Evolutionary conservation across 2,329 filamentous ascomycete species (phyloP).

Genomic region (Phyllosticta ampelicida): DNA sequence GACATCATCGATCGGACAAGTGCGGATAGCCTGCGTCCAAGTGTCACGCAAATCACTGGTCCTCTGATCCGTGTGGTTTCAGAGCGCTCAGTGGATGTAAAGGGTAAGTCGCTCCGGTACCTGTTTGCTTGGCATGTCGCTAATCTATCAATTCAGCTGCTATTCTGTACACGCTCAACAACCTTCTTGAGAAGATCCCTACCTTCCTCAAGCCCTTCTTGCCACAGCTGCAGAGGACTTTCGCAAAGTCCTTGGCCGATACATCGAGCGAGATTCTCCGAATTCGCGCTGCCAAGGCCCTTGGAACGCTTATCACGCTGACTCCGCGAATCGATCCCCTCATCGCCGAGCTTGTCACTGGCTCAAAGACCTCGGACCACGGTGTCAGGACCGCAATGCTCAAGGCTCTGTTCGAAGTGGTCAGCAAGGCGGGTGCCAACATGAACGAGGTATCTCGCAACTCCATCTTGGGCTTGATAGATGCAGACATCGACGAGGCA

Average conservation of each 20-base stretch:
- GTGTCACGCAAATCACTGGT: conserved; percentile 94
- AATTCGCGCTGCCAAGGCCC: conserved; percentile 78
- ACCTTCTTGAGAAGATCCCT: conserved; percentile 91
- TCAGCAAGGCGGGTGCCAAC: conserved; percentile 85
- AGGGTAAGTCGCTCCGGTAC: conserved; percentile 35
- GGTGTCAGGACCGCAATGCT: conserved; percentile 94
- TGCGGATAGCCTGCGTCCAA: conserved; percentile 78
- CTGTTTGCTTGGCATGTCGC: background rate
- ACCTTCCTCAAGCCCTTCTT: conserved; percentile 92
- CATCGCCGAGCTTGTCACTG: conserved; percentile 86
- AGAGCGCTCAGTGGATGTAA: conserved; percentile 90
- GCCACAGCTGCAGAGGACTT: conserved; percentile 90
- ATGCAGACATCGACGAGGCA: conserved; percentile 65
- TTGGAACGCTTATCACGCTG: conserved; percentile 90
- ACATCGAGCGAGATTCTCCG: conserved; percentile 81
- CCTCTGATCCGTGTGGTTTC: conserved; percentile 96
- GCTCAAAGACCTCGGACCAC: conserved; percentile 76
- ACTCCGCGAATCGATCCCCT: conserved; percentile 92
- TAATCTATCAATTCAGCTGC: conserved; percentile 44
- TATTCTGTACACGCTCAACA: conserved; percentile 88
- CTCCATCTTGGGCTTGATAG: conserved; percentile 80
- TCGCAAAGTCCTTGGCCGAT: conserved; percentile 91
- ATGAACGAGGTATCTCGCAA: conserved; percentile 87
- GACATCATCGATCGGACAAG: conserved; percentile 92
- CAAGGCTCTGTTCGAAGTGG: conserved; percentile 89